A percentile compares a stretch with the other conserved stretches of the same genome.
Conservation (phyloP, 208 protist genomes). For the Acanthamoeba castellanii region DNA sequence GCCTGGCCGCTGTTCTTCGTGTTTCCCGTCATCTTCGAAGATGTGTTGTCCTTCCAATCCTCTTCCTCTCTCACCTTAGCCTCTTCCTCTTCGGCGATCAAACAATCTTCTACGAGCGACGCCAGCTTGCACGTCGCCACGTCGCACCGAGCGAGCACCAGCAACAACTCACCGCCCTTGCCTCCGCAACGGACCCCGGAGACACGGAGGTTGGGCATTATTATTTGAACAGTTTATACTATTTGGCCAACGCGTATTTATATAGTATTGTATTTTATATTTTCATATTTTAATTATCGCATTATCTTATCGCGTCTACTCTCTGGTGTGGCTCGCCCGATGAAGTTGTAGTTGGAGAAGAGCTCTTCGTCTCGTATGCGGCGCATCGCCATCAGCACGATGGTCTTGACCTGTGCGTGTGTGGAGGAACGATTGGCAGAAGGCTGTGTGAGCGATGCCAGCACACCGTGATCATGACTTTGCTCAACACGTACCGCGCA, state of each 20-base stretch:
- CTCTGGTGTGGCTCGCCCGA: background rate
- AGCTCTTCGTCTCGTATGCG: conserved; percentile 44
- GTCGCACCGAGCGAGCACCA: too few species aligned
- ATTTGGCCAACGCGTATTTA: too few species aligned
- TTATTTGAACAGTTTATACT: too few species aligned
- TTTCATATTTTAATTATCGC: too few species aligned
- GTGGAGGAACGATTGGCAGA: background rate
- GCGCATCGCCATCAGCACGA: conserved; percentile 56
- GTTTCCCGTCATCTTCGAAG: background rate
- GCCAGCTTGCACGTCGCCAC: too few species aligned
- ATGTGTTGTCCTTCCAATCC: background rate
- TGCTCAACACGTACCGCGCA: background rate
- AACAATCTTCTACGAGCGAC: background rate
- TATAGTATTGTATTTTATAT: too few species aligned
- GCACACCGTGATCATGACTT: background rate
- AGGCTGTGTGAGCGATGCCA: background rate
- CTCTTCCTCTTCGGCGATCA: background rate
- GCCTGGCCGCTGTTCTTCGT: background rate
- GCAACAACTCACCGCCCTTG: too few species aligned
- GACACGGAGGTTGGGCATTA: too few species aligned
- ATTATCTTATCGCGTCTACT: background rate
- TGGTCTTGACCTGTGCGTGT: conserved; percentile 16
- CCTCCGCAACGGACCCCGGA: too few species aligned
- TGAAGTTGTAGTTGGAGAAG: conserved; percentile 55
- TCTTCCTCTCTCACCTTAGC: background rate